Conservation (phyloP, 2,329 filamentous ascomycete genomes). For the Fusarium domesticum region DNA sequence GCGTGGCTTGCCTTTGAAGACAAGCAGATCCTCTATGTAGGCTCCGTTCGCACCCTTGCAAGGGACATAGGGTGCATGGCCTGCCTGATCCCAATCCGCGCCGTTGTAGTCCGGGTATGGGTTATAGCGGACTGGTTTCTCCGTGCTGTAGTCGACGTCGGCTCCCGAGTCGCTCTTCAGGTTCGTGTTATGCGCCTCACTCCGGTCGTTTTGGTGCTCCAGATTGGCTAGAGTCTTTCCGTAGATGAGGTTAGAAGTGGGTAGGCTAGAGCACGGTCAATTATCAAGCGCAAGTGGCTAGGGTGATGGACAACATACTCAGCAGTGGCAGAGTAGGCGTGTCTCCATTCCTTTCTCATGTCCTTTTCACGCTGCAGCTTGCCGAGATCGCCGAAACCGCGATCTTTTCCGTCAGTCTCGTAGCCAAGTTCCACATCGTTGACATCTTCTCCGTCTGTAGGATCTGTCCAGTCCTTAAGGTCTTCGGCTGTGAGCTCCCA, state of each 20-base stretch:
- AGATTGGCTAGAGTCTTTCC: conserved; percentile 53
- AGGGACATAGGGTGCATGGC: conserved; percentile 57
- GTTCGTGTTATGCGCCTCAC: conserved; percentile 30
- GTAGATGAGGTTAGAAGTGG: conserved; percentile 52
- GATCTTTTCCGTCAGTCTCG: conserved; percentile 36
- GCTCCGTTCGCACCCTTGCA: conserved; percentile 64
- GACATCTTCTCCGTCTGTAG: conserved; percentile 35
- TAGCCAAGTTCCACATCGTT: conserved; percentile 37
- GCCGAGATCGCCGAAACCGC: conserved; percentile 33
- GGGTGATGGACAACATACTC: conserved; percentile 35
- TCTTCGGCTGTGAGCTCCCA: conserved; percentile 39
- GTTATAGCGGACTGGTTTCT: conserved; percentile 58
- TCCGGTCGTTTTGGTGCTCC: conserved; percentile 39
- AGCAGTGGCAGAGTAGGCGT: conserved; percentile 39
- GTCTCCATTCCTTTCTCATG: conserved; percentile 40
- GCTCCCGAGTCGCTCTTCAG: conserved; percentile 36
- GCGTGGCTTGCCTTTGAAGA: conserved; percentile 59
- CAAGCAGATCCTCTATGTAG: conserved; percentile 58
- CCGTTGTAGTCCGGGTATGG: conserved; percentile 72
- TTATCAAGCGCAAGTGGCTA: background rate
- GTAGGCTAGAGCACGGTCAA: conserved; percentile 35
- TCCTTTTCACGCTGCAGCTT: conserved; percentile 43
- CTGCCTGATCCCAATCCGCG: conserved; percentile 53
- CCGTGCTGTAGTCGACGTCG: conserved; percentile 40
- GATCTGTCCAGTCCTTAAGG: conserved; percentile 36